phyloP scores from a whole-genome alignment of 306 rosid genomes.

The Gillenia trifoliata region DNA sequence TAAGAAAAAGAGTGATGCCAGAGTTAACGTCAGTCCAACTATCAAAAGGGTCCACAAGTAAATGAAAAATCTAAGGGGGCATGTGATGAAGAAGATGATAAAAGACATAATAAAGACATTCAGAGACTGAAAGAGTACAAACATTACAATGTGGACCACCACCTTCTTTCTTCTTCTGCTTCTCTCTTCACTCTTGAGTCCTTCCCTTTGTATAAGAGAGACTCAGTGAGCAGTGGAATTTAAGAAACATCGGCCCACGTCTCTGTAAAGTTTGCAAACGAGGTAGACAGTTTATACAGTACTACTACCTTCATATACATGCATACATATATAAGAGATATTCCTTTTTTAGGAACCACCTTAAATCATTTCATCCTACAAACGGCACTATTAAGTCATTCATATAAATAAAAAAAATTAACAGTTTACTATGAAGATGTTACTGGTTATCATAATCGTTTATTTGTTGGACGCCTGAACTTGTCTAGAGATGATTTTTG shows the following conservation, averaged over 20 bases:
- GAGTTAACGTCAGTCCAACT: constrained; percentile 56
- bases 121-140: constrained; percentile 15
- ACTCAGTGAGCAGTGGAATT: constrained; percentile 51
- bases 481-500: too few species aligned
- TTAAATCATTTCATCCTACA: neutral
- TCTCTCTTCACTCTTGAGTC: neutral
- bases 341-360: too few species aligned
- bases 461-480: too few species aligned
- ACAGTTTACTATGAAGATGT: too few species aligned
- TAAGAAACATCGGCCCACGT: constrained; percentile 64
- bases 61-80: constrained; percentile 58
- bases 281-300: constrained; percentile 54
- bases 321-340: neutral
- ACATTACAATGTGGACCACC: constrained; percentile 44
- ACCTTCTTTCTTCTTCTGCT: neutral
- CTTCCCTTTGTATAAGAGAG: neutral
- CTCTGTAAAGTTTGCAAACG: constrained; percentile 51
- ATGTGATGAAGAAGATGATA: constrained; percentile 49
- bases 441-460: too few species aligned
- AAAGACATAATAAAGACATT: constrained; percentile 35
- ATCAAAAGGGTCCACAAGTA: constrained; percentile 46
- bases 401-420: too few species aligned
- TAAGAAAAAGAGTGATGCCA: constrained; percentile 15
- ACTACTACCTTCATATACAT: neutral
- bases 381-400: too few species aligned